Evolutionary conservation across 2,329 filamentous ascomycete genomes (phyloP).

Genomic region (Hortaea werneckii): DNA sequence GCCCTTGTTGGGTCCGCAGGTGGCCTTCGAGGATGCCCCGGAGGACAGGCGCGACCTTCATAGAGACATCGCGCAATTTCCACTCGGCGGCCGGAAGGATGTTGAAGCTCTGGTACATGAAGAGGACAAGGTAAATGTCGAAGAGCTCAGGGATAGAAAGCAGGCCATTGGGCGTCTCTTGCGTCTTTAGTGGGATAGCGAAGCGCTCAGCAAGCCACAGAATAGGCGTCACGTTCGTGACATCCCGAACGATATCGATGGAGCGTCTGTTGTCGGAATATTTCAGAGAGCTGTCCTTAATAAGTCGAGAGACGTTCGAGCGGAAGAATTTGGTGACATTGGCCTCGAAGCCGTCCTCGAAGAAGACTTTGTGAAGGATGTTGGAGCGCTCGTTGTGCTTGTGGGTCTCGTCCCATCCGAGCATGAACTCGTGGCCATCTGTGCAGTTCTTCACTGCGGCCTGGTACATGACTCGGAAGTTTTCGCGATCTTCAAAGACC

Average conservation of each 20-base stretch:
- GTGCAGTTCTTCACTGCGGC: slow-evolving; percentile 32
- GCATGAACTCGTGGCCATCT: slow-evolving; percentile 38
- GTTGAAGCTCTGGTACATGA: slow-evolving; percentile 46
- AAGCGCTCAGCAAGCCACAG: slow-evolving; percentile 55
- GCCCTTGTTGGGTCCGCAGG: slow-evolving; percentile 33
- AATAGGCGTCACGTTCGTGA: slow-evolving; percentile 57
- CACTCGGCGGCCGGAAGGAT: slow-evolving; percentile 40
- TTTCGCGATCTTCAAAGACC: slow-evolving; percentile 40
- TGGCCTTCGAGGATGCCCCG: slow-evolving; percentile 34
- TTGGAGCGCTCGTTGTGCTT: slow-evolving; percentile 32
- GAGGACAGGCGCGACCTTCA: slow-evolving; percentile 30
- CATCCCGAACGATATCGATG: slow-evolving; percentile 51
- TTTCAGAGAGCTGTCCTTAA: slow-evolving; percentile 37
- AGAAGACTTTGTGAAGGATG: slow-evolving; percentile 38
- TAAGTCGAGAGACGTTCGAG: slow-evolving; percentile 33
- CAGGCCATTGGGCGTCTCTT: slow-evolving; percentile 48
- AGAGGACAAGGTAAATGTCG: slow-evolving; percentile 34
- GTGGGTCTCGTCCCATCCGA: slow-evolving; percentile 36
- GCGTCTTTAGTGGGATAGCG: slow-evolving; percentile 56
- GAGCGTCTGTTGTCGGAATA: slow-evolving; percentile 36
- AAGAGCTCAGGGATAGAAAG: slow-evolving; percentile 39
- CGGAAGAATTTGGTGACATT: slow-evolving; percentile 37
- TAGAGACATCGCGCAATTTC: slow-evolving; percentile 37
- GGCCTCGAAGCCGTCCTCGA: slow-evolving; percentile 35
- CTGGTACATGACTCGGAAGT: slow-evolving; percentile 41